A percentile compares a stretch with the other conserved stretches of the same genome.
Evolutionary conservation across 2,329 filamentous ascomycete genomes (phyloP).

Genomic region (Claviceps paspali): DNA sequence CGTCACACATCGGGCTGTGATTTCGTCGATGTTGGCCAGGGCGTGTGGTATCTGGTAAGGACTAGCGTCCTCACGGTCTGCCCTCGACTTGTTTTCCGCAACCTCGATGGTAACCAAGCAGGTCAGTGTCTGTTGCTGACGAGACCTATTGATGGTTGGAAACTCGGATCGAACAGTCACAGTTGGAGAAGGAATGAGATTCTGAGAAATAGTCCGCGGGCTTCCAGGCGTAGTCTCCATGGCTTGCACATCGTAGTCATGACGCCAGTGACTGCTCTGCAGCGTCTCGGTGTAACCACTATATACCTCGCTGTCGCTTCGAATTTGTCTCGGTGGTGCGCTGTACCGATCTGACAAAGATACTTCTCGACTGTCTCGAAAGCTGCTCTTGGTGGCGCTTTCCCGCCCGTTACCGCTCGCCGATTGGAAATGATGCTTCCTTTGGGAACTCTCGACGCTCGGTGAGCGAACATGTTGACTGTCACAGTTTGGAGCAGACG

Average conservation of each 20-base stretch:
- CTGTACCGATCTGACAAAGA: constrained; percentile 28
- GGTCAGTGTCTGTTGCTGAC: constrained; percentile 87
- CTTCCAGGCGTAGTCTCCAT: constrained; percentile 78
- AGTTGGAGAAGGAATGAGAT: constrained; percentile 76
- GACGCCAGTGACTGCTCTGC: constrained; percentile 56
- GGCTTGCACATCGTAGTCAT: constrained; percentile 91
- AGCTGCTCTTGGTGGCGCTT: constrained; percentile 22
- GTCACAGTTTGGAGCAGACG: constrained; percentile 55
- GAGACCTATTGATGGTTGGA: constrained; percentile 78
- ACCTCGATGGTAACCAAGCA: constrained; percentile 92
- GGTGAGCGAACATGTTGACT: constrained; percentile 38
- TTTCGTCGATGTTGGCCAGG: constrained; percentile 33
- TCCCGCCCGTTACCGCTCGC: constrained; percentile 14
- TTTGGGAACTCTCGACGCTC: constrained; percentile 29
- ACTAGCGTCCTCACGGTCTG: constrained; percentile 68
- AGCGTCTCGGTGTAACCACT: constrained; percentile 66
- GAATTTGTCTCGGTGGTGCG: constrained; percentile 43
- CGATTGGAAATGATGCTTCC: constrained; percentile 19
- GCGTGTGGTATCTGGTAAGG: constrained; percentile 26
- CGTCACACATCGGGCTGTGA: constrained; percentile 28
- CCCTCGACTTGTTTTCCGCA: constrained; percentile 78
- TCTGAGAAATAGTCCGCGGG: constrained; percentile 56
- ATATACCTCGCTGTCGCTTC: constrained; percentile 67
- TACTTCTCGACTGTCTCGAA: constrained; percentile 35
- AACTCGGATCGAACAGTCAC: constrained; percentile 97